Conservation (phyloP, 495 filamentous ascomycete genomes). For the Parathielavia hyrcaniae region DNA sequence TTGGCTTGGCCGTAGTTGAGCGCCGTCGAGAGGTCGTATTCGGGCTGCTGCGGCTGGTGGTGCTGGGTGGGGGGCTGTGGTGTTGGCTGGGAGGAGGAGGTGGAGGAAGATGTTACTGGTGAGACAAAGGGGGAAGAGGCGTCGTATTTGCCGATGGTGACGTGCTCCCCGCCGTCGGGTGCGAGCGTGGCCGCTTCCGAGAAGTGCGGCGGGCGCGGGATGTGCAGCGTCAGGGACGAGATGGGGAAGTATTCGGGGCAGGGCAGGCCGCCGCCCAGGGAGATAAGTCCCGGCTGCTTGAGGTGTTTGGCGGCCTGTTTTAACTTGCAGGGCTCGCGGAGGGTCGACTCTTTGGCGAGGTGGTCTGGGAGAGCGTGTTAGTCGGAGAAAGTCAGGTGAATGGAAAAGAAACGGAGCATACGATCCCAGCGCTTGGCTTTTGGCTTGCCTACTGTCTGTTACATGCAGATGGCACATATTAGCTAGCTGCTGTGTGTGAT, state of each 20-base stretch:
- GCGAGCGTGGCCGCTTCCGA: conserved; percentile 55
- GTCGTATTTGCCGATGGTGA: conserved; percentile 76
- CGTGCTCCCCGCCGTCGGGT: conserved; percentile 41
- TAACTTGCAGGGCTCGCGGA: conserved; percentile 57
- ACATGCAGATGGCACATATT: background rate
- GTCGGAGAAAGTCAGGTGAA: conserved; percentile 12
- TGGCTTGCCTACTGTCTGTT: conserved; percentile 54
- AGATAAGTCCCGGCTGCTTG: conserved; percentile 69
- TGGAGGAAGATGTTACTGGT: too few relatives aligned
- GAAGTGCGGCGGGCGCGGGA: conserved; percentile 51
- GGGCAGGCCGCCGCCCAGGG: conserved; percentile 86
- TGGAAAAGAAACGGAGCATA: conserved; percentile 37
- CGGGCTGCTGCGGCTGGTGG: conserved; percentile 35
- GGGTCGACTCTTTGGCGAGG: conserved; percentile 51
- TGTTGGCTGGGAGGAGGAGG: conserved; percentile 25
- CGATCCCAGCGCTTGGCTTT: conserved; percentile 80
- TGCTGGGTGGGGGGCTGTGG: background rate
- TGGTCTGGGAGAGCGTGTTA: conserved; percentile 31
- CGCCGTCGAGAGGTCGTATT: conserved; percentile 66
- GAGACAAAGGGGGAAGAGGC: conserved; percentile 46
- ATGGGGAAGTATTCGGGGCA: conserved; percentile 81
- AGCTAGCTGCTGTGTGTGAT: background rate
- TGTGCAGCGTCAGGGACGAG: conserved; percentile 34
- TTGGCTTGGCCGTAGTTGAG: conserved; percentile 87
- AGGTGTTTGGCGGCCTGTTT: conserved; percentile 71